These are phyloP conservation scores for Trametes versicolor DNA, from an alignment of 1,284 basidiomycete species.

Conservation along the genomic window DNA sequence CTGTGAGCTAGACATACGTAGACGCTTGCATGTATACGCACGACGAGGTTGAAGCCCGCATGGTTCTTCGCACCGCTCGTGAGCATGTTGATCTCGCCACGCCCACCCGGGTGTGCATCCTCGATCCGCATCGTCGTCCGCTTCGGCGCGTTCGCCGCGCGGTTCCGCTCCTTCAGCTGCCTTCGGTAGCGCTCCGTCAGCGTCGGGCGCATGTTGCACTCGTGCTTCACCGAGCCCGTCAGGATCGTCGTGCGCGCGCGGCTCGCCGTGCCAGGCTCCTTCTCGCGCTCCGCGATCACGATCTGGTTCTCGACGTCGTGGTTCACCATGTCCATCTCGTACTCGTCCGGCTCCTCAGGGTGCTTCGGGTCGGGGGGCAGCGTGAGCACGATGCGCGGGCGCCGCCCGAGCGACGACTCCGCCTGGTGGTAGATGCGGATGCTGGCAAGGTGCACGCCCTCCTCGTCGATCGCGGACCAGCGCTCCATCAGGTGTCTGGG, in stretches of 20 bases:
- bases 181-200: conserved; percentile 71
- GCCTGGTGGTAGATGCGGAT: conserved; percentile 74
- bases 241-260: conserved; percentile 78
- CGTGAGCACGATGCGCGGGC: conserved; percentile 73
- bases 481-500: conserved; percentile 77
- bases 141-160: conserved; percentile 67
- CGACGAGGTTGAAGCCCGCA: conserved; percentile 66
- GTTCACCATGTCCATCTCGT: conserved; percentile 82
- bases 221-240: conserved; percentile 79
- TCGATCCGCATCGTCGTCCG: conserved; percentile 70
- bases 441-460: conserved; percentile 75
- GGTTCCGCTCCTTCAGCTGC: conserved; percentile 69
- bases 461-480: conserved; percentile 69
- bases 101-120: conserved; percentile 63
- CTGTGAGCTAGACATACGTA: background rate
- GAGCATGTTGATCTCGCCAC: conserved; percentile 73
- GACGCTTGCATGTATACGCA: conserved; percentile 39
- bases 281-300: conserved; percentile 79
- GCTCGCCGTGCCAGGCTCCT: conserved; percentile 60
- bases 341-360: conserved; percentile 64
- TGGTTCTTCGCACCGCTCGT: conserved; percentile 49
- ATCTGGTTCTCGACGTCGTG: conserved; percentile 80
- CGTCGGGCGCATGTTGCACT: conserved; percentile 72
- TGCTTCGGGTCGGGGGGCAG: conserved; percentile 66
- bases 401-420: conserved; percentile 52